These are phyloP conservation scores for Nicotiana tabacum DNA, from an alignment of 257 asterid genomes.

Conservation along the genomic window DNA sequence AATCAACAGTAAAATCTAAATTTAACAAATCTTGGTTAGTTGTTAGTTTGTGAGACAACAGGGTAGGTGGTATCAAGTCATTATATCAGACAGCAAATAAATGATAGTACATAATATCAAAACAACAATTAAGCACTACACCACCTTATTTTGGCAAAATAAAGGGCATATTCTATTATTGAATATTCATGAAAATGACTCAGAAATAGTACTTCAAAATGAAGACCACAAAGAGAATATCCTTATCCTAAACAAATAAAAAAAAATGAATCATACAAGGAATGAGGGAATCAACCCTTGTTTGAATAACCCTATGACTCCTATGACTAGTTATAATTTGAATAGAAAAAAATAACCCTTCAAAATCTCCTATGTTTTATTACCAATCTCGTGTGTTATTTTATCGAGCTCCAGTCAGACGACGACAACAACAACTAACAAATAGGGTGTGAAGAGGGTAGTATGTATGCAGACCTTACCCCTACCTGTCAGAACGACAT, in stretches of 20 bases:
- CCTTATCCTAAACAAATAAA: background rate
- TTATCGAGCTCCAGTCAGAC: too few species aligned
- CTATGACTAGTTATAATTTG: background rate
- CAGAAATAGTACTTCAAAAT: background rate
- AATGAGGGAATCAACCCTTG: background rate
- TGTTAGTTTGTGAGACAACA: background rate
- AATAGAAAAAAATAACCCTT: background rate
- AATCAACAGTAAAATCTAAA: background rate
- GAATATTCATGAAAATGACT: slow-evolving; percentile 7
- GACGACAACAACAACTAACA: too few species aligned
- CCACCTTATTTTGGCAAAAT: background rate
- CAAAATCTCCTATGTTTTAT: background rate
- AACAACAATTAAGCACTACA: background rate
- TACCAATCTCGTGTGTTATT: background rate
- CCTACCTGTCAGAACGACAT: too few species aligned
- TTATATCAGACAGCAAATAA: background rate
- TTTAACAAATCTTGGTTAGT: background rate
- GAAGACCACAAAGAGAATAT: background rate
- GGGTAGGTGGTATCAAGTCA: background rate
- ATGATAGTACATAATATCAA: background rate
- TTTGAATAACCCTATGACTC: background rate
- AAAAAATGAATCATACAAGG: background rate
- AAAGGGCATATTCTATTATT: background rate
- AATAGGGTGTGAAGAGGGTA: too few species aligned
- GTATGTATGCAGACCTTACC: too few species aligned